Evolutionary conservation across 768 basidiomycete species (phyloP).

Genomic region (Pleurotus djamor): DNA sequence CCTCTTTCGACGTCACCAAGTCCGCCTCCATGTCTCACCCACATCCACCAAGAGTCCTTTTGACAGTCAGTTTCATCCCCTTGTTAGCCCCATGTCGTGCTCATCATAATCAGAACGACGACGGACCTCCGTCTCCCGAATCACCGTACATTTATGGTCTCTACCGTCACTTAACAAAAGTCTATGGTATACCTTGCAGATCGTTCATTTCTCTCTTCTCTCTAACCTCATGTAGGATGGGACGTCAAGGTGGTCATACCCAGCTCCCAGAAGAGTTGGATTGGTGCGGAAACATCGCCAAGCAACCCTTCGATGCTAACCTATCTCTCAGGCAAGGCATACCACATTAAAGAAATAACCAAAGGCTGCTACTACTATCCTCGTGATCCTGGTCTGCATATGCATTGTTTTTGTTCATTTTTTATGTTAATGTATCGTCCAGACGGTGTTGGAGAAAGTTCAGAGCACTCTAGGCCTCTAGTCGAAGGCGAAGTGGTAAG

Average conservation of each 20-base stretch:
- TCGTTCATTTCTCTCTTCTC: neutral
- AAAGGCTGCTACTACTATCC: conserved; percentile 80
- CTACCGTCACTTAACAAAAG: conserved; percentile 55
- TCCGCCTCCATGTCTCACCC: neutral
- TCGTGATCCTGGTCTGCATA: conserved; percentile 41
- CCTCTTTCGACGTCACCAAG: neutral
- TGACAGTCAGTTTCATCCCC: conserved; percentile 28
- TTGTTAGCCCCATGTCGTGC: neutral
- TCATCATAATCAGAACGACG: conserved; percentile 63
- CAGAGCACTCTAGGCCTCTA: conserved; percentile 58
- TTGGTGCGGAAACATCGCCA: conserved; percentile 50
- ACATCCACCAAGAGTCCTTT: conserved; percentile 29
- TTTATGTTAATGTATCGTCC: conserved; percentile 1
- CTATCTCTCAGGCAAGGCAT: conserved; percentile 81
- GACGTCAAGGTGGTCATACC: conserved; percentile 80
- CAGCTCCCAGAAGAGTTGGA: conserved; percentile 85
- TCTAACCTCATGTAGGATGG: conserved; percentile 53
- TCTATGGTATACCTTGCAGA: conserved; percentile 44
- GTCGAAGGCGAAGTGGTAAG: conserved; percentile 69
- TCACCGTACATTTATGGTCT: conserved; percentile 79
- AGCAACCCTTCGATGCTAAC: neutral
- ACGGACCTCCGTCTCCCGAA: conserved; percentile 72
- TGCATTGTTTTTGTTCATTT: neutral
- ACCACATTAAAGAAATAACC: conserved; percentile 72
- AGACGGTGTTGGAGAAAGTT: conserved; percentile 72